Evolutionary conservation across 2,329 filamentous ascomycete species (phyloP).

Genomic region (Colletotrichum orbiculare): DNA sequence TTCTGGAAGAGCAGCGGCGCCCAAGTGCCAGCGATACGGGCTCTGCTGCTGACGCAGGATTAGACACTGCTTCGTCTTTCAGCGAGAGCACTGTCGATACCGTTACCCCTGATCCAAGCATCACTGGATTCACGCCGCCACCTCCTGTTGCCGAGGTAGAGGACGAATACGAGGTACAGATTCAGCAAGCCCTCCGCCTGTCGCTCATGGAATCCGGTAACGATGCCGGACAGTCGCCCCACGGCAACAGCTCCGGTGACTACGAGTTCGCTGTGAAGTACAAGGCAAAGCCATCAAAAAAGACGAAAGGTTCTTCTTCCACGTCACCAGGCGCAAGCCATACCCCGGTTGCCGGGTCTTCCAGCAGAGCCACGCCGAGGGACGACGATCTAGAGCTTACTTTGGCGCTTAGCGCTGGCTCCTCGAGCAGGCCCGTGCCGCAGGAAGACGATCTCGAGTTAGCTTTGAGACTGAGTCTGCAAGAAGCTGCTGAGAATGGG

Average conservation of each 20-base stretch:
- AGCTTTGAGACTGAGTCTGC: slow-evolving; percentile 64
- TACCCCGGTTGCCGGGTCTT: slow-evolving; percentile 40
- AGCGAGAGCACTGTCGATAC: slow-evolving; percentile 58
- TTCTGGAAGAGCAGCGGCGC: slow-evolving; percentile 67
- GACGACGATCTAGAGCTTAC: slow-evolving; percentile 72
- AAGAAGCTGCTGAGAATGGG: slow-evolving; percentile 36
- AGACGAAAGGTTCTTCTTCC: slow-evolving; percentile 51
- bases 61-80: slow-evolving; percentile 55
- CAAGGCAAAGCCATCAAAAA: slow-evolving; percentile 56
- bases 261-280: slow-evolving; percentile 64
- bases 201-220: slow-evolving; percentile 68
- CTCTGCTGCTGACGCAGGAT: slow-evolving; percentile 59
- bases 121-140: slow-evolving; percentile 53
- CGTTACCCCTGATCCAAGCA: slow-evolving; percentile 66
- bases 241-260: slow-evolving; percentile 57
- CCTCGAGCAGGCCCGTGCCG: slow-evolving; percentile 59
- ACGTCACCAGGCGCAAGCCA: slow-evolving; percentile 50
- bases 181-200: slow-evolving; percentile 71
- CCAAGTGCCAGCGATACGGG: slow-evolving; percentile 61
- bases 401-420: slow-evolving; percentile 64
- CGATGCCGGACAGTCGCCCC: slow-evolving; percentile 57
- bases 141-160: slow-evolving; percentile 51
- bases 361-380: slow-evolving; percentile 37
- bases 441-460: slow-evolving; percentile 70
- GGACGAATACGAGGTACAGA: slow-evolving; percentile 69